A percentile compares a stretch with the other conserved stretches of the same genome.
phyloP scores from a whole-genome alignment of 2,329 filamentous ascomycete genomes.

The Colletotrichum truncatum region DNA sequence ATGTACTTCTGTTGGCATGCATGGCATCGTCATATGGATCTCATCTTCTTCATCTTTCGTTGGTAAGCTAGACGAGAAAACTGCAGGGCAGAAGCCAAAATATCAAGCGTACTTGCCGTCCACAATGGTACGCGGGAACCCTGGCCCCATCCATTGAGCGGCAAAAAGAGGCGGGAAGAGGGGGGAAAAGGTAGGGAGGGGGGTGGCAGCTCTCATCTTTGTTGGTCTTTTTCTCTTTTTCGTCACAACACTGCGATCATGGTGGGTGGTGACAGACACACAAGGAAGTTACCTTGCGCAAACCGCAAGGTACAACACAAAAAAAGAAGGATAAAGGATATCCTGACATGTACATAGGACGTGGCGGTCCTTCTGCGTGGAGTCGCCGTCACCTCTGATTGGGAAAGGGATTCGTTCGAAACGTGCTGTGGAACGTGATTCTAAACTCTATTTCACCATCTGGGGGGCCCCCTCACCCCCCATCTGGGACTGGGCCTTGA shows the following conservation, averaged over 20 bases:
- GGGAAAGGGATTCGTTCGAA: slow-evolving; percentile 24
- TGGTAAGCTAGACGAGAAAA: not conserved
- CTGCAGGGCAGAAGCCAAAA: slow-evolving; percentile 15
- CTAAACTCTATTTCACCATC: slow-evolving; percentile 15
- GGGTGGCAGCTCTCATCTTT: no score
- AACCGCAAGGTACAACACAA: slow-evolving; percentile 17
- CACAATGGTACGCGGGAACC: no score
- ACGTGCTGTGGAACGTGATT: slow-evolving; percentile 27
- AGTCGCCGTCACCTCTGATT: not conserved
- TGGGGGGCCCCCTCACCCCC: not conserved
- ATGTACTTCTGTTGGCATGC: slow-evolving; percentile 6
- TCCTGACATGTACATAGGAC: not conserved
- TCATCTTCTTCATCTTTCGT: not conserved
- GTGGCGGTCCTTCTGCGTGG: not conserved
- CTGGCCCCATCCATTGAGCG: not conserved
- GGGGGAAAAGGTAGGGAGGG: no score
- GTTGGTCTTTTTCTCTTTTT: no score
- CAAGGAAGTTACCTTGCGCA: not conserved
- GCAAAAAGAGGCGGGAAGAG: not conserved
- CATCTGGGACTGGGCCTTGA: not conserved
- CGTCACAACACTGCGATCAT: not conserved
- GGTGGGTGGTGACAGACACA: not conserved
- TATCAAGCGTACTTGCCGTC: not conserved
- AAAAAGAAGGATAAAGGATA: not conserved
- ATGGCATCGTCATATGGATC: slow-evolving; percentile 22